Conservation (phyloP, 2,329 filamentous ascomycete genomes). For the Orbilia javanica region DNA sequence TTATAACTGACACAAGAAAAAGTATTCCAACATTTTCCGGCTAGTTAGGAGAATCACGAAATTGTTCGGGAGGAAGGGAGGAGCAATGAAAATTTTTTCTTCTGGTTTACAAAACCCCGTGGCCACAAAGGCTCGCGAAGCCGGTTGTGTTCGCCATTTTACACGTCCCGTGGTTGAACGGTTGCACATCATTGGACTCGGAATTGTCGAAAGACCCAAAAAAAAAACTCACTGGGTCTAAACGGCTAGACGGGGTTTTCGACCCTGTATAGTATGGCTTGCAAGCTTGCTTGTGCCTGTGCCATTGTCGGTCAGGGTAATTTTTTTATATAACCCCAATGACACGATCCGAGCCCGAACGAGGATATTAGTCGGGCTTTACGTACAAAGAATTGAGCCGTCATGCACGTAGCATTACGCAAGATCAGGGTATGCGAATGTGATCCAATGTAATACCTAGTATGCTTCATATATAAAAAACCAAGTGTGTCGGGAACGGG, state of each 20-base stretch:
- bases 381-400: constrained; percentile 37
- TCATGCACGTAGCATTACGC: constrained; percentile 33
- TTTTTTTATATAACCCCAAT: constrained; percentile 13
- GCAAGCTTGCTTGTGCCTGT: too few relatives aligned
- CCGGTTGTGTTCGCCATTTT: constrained; percentile 6
- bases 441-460: constrained; percentile 16
- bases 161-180: constrained; percentile 42
- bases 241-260: background rate
- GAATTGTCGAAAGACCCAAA: background rate
- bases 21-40: constrained; percentile 29
- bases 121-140: constrained; percentile 30
- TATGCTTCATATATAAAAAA: too few relatives aligned
- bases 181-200: constrained; percentile 33
- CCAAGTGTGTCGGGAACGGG: background rate
- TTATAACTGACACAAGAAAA: background rate
- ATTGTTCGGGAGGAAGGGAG: constrained; percentile 1
- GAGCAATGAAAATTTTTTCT: constrained; percentile 22
- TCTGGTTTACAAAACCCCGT: background rate
- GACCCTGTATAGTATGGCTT: constrained; percentile 1
- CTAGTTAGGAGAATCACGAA: background rate
- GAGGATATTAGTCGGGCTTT: constrained; percentile 47
- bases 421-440: constrained; percentile 26
- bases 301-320: background rate
- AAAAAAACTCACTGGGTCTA: background rate
- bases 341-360: constrained; percentile 22